Evolutionary conservation across 768 basidiomycete species (phyloP), one percentile per base, ranked within the genome.

Genomic region (Lactifluus subvellereus): DNA sequence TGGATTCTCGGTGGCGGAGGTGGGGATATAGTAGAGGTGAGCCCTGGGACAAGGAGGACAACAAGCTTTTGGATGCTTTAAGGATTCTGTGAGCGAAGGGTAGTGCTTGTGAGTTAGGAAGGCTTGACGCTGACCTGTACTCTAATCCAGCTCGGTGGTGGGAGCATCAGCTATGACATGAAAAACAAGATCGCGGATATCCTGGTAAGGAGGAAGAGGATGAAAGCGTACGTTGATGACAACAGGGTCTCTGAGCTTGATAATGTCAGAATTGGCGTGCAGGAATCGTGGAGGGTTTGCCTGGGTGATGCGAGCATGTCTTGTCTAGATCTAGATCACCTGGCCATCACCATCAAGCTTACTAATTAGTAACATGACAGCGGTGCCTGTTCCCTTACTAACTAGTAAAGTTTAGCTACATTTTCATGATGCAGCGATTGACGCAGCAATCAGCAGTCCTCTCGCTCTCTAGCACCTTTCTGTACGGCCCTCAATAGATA

Each of bases 111-210:
- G 45, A 6, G 4, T 56, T 7, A 18, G 13, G 35, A 43, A 40
- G 22, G 38, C 55, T 51, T 20, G 4, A 22, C 27, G 13, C 82
- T 56, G 52, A 92, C 94, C 73, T 94, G 88, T 47, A 95, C 81
- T 55, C 83, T 81, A 20, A 98, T 81, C 94, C 94, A 98, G 59
- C 85, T 85, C 0, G 89, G 88, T 1, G 89, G 86, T n/a, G 88
- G 86, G 18, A 22, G 84, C 86, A 69, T 95, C 92, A 0, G 89
- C 88, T 30, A 87, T 74, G 52, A 96, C 77, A 67, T 97, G 90
- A 3, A 98, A 75, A 10, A 88, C 80, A 20, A 98, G 79, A 69
- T 98, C 94, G 40, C 96, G 82, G 22, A 98, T 78, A 70, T 97
- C 94, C 94, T 97, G 70, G 33, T 43, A 16, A 13, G 22, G 18